Base-by-base conservation (phyloP, 345 rosid species). In the Eucalyptus lansdowneana region DNA sequence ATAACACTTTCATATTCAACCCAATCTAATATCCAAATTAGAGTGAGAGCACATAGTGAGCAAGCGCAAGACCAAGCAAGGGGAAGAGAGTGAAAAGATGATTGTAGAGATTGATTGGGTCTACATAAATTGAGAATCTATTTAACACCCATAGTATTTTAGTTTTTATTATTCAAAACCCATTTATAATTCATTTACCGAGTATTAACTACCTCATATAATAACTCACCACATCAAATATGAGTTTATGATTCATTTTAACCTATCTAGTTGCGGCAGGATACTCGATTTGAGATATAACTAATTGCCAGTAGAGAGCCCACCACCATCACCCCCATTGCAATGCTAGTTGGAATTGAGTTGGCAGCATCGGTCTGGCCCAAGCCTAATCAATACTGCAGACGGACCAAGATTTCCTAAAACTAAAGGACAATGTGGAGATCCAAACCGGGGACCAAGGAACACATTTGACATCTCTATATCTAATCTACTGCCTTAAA, bases 1-100 rank as follows among this genome's bases (percentile, higher is more conserved):
- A 25, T 58, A 25, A 25, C 67, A 25, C 4, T 60, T 62, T 25
- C 0, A 27, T 13, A 60, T 60, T 6, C 8, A 60, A 62, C 8
- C n/a, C 8, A 62, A 62, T 60, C 31, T 25, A 62, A 25, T 13
- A 13, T 0, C n/a, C 31, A 29, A 13, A 62, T 4, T 62, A 29
- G n/a, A 29, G 31, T 29, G 4, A 29, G 69, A 27, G 34, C 31
- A 27, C 5, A 0, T 0, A 0, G 1, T 12, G 17, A 27, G 14
- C 31, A 13, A 62, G 16, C 4, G 1, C 16, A 13, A 62, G 31
- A 62, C 4, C 31, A 13, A 60, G 4, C 2, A 8, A 27, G 69
- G 31, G 69, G 15, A 6, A 27, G 15, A 27, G 69, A 27, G 34
- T 6, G 69, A 60, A 60, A 6, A 60, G 15, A 60, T 0, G n/a